These are phyloP conservation scores for Boletellus emodensis DNA, from an alignment of 768 basidiomycete genomes.

Conservation along the genomic window DNA sequence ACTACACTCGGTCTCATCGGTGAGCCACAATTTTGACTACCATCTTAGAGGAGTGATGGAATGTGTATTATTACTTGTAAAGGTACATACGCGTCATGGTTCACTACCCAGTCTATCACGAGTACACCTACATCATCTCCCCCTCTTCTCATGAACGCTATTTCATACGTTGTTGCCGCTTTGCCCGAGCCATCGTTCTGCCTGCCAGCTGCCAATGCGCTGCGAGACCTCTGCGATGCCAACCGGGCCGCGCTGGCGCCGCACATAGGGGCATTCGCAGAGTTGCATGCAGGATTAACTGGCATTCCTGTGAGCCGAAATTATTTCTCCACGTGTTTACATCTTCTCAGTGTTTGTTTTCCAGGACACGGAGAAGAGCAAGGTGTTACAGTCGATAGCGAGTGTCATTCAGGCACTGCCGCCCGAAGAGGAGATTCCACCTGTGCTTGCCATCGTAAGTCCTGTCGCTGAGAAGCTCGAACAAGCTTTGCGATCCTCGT, in stretches of 20 bases:
- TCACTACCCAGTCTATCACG: constrained; percentile 47
- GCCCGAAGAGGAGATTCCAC: constrained; percentile 70
- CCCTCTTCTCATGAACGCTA: constrained; percentile 56
- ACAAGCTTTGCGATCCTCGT: constrained; percentile 54
- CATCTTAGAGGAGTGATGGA: background rate
- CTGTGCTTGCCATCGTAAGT: constrained; percentile 71
- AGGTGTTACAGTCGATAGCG: constrained; percentile 87
- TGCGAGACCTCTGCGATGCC: constrained; percentile 85
- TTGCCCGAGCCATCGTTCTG: constrained; percentile 62
- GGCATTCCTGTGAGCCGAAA: constrained; percentile 60
- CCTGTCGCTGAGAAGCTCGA: constrained; percentile 70
- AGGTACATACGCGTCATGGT: constrained; percentile 82
- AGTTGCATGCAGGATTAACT: constrained; percentile 72
- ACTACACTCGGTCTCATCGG: constrained; percentile 77
- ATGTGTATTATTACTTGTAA: background rate
- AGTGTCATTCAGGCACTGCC: constrained; percentile 92
- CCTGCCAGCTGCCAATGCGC: constrained; percentile 72
- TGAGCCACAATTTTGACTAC: constrained; percentile 30
- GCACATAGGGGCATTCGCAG: constrained; percentile 81
- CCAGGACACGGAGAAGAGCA: constrained; percentile 82
- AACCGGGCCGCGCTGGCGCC: constrained; percentile 80
- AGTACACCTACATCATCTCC: constrained; percentile 29
- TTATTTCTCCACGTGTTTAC: background rate
- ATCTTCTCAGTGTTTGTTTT: background rate
- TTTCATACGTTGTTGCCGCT: constrained; percentile 68